Base-by-base conservation (phyloP, 164 flowering plant genomes). In the Magnolia changhungtana region DNA sequence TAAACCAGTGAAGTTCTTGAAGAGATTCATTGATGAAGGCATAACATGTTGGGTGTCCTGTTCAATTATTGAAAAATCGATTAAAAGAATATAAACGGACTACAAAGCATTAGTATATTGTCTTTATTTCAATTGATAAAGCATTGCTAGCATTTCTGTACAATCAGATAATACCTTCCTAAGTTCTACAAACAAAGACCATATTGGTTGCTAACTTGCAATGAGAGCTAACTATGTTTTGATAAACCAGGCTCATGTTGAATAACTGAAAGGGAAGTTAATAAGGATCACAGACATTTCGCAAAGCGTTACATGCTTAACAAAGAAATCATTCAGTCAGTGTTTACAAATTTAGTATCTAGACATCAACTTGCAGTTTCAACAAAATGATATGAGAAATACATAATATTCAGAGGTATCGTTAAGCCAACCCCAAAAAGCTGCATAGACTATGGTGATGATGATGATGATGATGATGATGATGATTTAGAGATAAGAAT, bases 1-100 rank as follows among this genome's bases (percentile, higher is more conserved):
- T 95, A 64, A 93, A 92, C 98, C 98, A 93, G 70, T 95, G 87
- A 82, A 95, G 78, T 80, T 95, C 99, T 71, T 91, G 93, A 75
- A 95, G 89, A 73, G 73, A 66, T 71, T 83, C 95, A 78, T 87
- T 76, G 21, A 52, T 69, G 8, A 86, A 78, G 73, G 89, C 85
- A 82, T 90, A 95, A 84, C 86, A 83, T 4, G 90, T 78, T 20
- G 72, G 52, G 16, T 83, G 82, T 77, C 94, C 98, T 90, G 89
- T 65, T 76, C 73, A 74, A 72, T 13, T 7, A 59, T 13, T 23
- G 19, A 59, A 8, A 21, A 19, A 14, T 10, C 5, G 29, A 27
- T 55, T 27, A 16, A 16, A 65, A 49, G 74, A 5, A 37, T 37
- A 37, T 37, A 37, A 37, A 37, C 7, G 7, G 45, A 37, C 45